phyloP scores from a whole-genome alignment of 1,284 basidiomycete species.

The Flammula alnicola region DNA sequence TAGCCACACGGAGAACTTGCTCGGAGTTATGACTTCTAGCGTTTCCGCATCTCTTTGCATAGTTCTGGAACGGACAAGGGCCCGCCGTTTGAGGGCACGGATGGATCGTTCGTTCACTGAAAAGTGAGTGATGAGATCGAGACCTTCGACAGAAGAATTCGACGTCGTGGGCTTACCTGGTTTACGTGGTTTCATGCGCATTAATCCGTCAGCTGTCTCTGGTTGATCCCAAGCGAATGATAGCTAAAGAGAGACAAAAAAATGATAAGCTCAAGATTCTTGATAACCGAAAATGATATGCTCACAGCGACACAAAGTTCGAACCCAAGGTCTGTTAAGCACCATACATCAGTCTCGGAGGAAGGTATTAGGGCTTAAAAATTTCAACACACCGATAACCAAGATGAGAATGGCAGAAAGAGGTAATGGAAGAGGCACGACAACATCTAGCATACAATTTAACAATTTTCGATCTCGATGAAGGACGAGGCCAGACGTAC shows the following conservation, averaged over 20 bases:
- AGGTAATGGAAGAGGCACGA: constrained; percentile 69
- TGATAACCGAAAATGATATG: constrained; percentile 8
- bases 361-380: not conserved
- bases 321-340: constrained; percentile 69
- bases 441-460: constrained; percentile 53
- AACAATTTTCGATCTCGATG: not conserved
- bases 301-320: constrained; percentile 67
- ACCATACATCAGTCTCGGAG: constrained; percentile 21
- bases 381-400: constrained; percentile 56
- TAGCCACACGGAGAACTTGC: constrained; percentile 41
- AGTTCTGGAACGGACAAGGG: constrained; percentile 62
- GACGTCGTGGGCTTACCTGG: constrained; percentile 49
- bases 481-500: constrained; percentile 39
- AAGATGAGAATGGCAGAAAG: constrained; percentile 71
- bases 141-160: not conserved
- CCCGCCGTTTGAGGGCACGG: constrained; percentile 56
- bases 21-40: constrained; percentile 46
- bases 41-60: constrained; percentile 60
- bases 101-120: constrained; percentile 63
- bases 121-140: not conserved
- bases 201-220: constrained; percentile 65
- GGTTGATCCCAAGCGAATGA: constrained; percentile 76
- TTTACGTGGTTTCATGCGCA: constrained; percentile 70
- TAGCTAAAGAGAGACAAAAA: constrained; percentile 40
- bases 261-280: not conserved